Base-by-base conservation (phyloP, 352 stramenopile genomes). In the Globisporangium takayamanum region DNA sequence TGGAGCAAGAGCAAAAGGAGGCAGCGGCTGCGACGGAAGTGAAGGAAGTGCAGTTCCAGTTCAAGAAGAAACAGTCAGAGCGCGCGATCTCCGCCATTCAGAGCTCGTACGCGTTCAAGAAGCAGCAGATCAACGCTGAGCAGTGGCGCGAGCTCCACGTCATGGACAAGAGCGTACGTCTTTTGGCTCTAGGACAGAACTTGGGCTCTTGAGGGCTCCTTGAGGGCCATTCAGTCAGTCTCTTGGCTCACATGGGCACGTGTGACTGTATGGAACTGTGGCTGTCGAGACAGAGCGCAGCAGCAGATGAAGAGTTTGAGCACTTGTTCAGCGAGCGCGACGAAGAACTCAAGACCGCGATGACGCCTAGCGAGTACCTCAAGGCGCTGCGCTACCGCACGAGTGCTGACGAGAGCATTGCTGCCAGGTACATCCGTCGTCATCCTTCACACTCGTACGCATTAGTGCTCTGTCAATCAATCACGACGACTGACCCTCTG, bases 51-150 rank as follows among this genome's bases (percentile, higher is more conserved):
- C 84, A 94, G 69, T 88, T 94, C 59, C 80, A 92, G 66, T 92
- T 92, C 67, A 89, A 91, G 67, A 92, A 92, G 69, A 91, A 91
- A 49, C 84, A 89, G 68, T 89, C 78, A 44, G 80, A 92, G 55
- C 78, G 84, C 28, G 78, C 81, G 10, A 74, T 94, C 36, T 82
- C 72, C 0, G 80, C 80, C 15, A 90, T 91, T 52, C 82, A 91
- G 68, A 92, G 84, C 67, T 92, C 84, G 50, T 94, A 85, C 64
- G 82, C 80, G 39, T 91, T 86, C 73, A 88, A 87, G 64, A 88
- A 89, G 57, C 74, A 90, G 57, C 76, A 90, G 57, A 86, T 92
- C 63, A 84, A 89, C 45, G 77, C 79, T 2, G 84, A 94, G 60
- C 73, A 79, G 46, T 94, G 84, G 84, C 74, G 74, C 14, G 80